Conservation (phyloP, 2,329 filamentous ascomycete species). For the Beauveria sp. region DNA sequence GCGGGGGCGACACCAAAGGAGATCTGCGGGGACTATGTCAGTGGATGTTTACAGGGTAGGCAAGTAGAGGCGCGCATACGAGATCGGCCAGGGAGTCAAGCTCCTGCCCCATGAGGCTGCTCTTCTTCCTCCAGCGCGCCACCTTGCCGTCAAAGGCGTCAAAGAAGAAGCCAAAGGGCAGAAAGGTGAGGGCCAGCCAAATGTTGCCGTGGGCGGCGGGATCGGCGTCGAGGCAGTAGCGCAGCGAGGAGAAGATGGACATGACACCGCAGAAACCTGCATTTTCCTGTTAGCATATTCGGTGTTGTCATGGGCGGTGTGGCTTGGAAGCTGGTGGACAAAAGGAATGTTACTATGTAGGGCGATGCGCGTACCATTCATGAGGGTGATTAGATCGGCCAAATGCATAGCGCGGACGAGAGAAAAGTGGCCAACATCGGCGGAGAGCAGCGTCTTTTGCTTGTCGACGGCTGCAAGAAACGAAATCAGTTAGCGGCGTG, state of each 20-base stretch:
- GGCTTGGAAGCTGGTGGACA: not conserved
- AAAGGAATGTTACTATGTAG: no score
- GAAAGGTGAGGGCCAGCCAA: slow-evolving; percentile 76
- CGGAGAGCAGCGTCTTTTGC: slow-evolving; percentile 65
- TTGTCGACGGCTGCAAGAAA: slow-evolving; percentile 55
- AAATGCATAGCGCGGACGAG: slow-evolving; percentile 64
- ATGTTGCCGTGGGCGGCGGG: slow-evolving; percentile 59
- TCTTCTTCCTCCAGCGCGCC: slow-evolving; percentile 93
- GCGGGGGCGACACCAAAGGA: slow-evolving; percentile 93
- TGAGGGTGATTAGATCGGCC: slow-evolving; percentile 74
- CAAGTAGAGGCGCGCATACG: slow-evolving; percentile 45
- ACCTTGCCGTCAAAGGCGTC: slow-evolving; percentile 98
- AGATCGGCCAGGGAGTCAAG: slow-evolving; percentile 91
- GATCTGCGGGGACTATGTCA: slow-evolving; percentile 48
- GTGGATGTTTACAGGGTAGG: not conserved
- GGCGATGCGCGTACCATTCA: slow-evolving; percentile 52
- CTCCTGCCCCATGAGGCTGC: slow-evolving; percentile 95
- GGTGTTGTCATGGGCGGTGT: not conserved
- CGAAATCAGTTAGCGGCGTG: not conserved
- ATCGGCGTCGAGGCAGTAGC: slow-evolving; percentile 71
- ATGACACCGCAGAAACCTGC: slow-evolving; percentile 77
- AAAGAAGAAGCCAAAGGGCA: slow-evolving; percentile 92
- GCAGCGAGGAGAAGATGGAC: slow-evolving; percentile 91
- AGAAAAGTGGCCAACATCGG: slow-evolving; percentile 66
- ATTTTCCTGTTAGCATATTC: not conserved